These are phyloP conservation scores for Leccinum uliginosum DNA, from an alignment of 768 basidiomycete species.

Conservation along the genomic window DNA sequence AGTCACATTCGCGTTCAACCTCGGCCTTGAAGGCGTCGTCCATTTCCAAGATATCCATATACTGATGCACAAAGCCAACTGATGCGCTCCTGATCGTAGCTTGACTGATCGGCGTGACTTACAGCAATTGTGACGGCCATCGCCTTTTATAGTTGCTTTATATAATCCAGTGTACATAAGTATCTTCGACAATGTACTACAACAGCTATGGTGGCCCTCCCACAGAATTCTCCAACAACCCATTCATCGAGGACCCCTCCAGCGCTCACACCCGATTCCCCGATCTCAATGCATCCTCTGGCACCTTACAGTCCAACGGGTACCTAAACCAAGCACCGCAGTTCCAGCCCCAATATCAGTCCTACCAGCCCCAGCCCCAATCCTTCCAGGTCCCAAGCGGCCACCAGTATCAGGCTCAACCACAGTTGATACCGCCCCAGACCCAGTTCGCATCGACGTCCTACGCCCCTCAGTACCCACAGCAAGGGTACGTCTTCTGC, in stretches of 20 bases:
- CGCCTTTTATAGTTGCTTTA: not conserved
- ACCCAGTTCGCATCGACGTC: conserved; percentile 21
- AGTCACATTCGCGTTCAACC: no score
- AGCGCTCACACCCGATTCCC: conserved; percentile 57
- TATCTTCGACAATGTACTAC: conserved; percentile 34
- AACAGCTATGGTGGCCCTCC: conserved; percentile 33
- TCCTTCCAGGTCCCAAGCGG: conserved; percentile 4
- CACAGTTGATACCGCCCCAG: conserved; percentile 18
- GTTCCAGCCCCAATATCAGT: conserved; percentile 36
- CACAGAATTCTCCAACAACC: conserved; percentile 52
- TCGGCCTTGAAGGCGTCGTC: no score
- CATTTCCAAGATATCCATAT: no score
- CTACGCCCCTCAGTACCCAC: conserved; percentile 23
- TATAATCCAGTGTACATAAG: not conserved
- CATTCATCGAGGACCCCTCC: conserved; percentile 55
- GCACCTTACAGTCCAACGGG: conserved; percentile 15
- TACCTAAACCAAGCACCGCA: conserved; percentile 28
- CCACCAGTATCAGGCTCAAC: conserved; percentile 14
- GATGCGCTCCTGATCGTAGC: no score
- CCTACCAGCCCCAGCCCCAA: conserved; percentile 24
- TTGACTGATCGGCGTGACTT: no score
- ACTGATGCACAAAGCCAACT: no score
- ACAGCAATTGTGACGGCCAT: no score
- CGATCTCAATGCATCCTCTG: conserved; percentile 42
- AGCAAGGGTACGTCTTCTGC: conserved; percentile 15